Evolutionary conservation across 192 early-diverging fungal genomes (phyloP).

Genomic region (Oehlia diaphana): DNA sequence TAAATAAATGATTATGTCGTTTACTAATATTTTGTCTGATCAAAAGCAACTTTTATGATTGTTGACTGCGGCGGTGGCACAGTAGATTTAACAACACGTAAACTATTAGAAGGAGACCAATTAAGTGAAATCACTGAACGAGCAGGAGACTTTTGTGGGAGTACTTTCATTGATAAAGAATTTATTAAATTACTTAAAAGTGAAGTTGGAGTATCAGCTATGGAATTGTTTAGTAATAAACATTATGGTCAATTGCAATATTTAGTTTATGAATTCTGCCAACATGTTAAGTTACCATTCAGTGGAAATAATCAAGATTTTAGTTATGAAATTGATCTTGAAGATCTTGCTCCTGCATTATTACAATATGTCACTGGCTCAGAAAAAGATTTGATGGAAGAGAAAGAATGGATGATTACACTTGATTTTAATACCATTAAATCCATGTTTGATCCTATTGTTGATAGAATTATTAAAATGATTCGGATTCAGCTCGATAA

Average conservation of each 20-base stretch:
- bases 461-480: too few relatives aligned
- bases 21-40: not conserved
- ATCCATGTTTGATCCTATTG: conserved; percentile 50
- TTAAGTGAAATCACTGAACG: conserved; percentile 3
- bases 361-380: not conserved
- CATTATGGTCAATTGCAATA: conserved; percentile 22
- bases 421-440: conserved; percentile 44
- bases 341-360: not conserved
- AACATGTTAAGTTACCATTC: not conserved
- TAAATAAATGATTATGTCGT: not conserved
- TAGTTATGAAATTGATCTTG: not conserved
- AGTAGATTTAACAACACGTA: conserved; percentile 49
- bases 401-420: conserved; percentile 41
- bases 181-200: conserved; percentile 1
- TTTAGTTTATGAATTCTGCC: not conserved
- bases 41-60: conserved; percentile 52
- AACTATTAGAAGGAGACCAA: not conserved
- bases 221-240: not conserved
- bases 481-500: too few relatives aligned
- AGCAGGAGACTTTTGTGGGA: not conserved
- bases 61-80: conserved; percentile 61
- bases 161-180: conserved; percentile 8
- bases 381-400: conserved; percentile 33
- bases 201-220: not conserved
- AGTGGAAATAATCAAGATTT: not conserved